Base-by-base conservation (phyloP, 306 rosid species). In the Arachis hypogaea region DNA sequence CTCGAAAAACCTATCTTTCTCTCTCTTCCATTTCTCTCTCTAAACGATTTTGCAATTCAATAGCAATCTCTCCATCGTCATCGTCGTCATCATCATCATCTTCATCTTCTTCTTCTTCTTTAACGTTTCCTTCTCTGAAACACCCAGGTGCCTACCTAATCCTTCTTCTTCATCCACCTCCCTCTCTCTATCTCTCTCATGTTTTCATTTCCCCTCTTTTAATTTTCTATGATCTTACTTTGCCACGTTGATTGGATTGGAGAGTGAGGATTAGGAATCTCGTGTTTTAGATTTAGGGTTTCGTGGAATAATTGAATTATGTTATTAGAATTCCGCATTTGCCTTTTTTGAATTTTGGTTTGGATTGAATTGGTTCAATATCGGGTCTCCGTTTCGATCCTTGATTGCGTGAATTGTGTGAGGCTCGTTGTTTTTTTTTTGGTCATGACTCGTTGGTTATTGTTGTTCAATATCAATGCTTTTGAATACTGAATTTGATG, bases 1-100 rank as follows among this genome's bases (percentile, higher is more conserved):
- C 90, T 85, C 77, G 86, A 68, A 84, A 85, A 81, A 71, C 86
- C 88, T 71, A 71, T 88, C 88, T 69, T 54, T 77, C 62, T 71
- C 77, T 66, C 28, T 69, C 74, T 11, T 11, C 64, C 0, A 11
- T 6, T 45, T 16, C 54, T 38, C 76, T 45, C 61, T 56, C 71
- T 62, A 49, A 11, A 66, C 88, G 67, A 65, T 69, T 68, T 73
- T 60, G 33, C 66, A 67, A 63, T 69, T 81, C 78, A 38, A 70
- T 82, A 45, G 18, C 63, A 74, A 83, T 77, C 79, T 51, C 51
- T 69, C 62, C 71, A 59, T 47, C 83, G 28, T 57, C 50, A 4
- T 5, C 78, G 38, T 33, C 4, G 38, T 33, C 38, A 33, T 33
- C 38, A 33, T 33, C 38, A 33, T 33, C 38, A 33, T 33, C 38